Conservation (phyloP, 2,329 filamentous ascomycete species). For the Dactylellina cionopaga region DNA sequence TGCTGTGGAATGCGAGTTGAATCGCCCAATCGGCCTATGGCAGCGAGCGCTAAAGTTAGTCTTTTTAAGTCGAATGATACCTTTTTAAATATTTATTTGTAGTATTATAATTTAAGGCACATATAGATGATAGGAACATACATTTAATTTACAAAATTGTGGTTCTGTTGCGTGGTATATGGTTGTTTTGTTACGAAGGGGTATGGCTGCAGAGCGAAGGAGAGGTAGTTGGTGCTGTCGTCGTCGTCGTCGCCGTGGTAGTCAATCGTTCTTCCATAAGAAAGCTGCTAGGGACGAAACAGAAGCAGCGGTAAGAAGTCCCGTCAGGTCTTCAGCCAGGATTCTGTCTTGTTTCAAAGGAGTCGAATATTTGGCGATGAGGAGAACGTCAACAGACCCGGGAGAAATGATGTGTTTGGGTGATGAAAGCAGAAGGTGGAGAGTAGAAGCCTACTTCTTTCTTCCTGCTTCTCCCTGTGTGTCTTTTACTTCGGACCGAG, state of each 20-base stretch:
- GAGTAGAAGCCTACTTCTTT: neutral
- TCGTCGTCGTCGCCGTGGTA: no score
- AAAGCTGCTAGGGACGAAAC: constrained; percentile 14
- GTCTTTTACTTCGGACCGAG: neutral
- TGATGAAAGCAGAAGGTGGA: neutral
- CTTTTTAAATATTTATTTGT: no score
- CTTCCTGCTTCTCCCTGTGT: neutral
- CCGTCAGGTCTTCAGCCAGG: neutral
- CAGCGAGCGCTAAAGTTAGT: constrained; percentile 2
- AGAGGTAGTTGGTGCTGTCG: constrained; percentile 9
- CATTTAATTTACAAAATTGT: constrained; percentile 13
- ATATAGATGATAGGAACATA: neutral
- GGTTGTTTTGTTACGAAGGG: constrained; percentile 11
- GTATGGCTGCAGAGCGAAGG: constrained; percentile 4
- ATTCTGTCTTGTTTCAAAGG: constrained; percentile 20
- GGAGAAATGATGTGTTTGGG: neutral
- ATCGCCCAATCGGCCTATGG: constrained; percentile 33
- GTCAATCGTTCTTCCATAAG: constrained; percentile 43
- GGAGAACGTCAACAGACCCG: constrained; percentile 1
- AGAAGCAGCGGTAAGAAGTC: neutral
- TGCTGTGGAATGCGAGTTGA: constrained; percentile 29
- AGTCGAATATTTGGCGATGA: constrained; percentile 5
- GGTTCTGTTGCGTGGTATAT: constrained; percentile 7
- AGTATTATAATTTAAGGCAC: no score
- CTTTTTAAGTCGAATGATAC: neutral